Percentiles rank a stretch among this genome's conserved stretches.
Evolutionary conservation across 2,329 filamentous ascomycete genomes (phyloP).

Genomic region (Coniochaeta sp.): DNA sequence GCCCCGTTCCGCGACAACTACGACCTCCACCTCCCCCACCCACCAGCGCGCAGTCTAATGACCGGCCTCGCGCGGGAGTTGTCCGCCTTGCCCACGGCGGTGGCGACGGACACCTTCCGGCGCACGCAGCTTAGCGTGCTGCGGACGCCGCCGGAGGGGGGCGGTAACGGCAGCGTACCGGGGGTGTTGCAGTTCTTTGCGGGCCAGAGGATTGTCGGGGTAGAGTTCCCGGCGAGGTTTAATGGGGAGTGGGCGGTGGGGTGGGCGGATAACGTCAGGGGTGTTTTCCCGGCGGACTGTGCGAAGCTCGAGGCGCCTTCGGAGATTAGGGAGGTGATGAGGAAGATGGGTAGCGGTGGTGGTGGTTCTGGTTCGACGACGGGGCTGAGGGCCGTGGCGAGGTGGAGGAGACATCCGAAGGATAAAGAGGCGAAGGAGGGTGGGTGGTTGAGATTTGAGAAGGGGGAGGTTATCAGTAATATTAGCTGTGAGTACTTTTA

Average conservation of each 20-base stretch:
- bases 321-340: slow-evolving; percentile 12
- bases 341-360: not conserved
- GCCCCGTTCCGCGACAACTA: slow-evolving; percentile 38
- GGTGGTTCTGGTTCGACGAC: no score
- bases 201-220: slow-evolving; percentile 39
- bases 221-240: slow-evolving; percentile 44
- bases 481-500: slow-evolving; percentile 42
- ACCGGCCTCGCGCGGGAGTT: slow-evolving; percentile 33
- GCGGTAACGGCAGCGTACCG: slow-evolving; percentile 30
- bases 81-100: slow-evolving; percentile 33
- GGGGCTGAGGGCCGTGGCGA: slow-evolving; percentile 33
- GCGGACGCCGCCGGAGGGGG: slow-evolving; percentile 13
- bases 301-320: slow-evolving; percentile 38
- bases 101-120: slow-evolving; percentile 39
- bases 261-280: slow-evolving; percentile 45
- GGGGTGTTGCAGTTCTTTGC: slow-evolving; percentile 17
- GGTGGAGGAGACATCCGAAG: slow-evolving; percentile 42
- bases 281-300: slow-evolving; percentile 39
- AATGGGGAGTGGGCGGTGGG: slow-evolving; percentile 48
- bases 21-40: slow-evolving; percentile 41
- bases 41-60: slow-evolving; percentile 33
- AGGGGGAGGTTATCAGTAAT: slow-evolving; percentile 59
- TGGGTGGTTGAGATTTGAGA: slow-evolving; percentile 53
- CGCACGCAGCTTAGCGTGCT: slow-evolving; percentile 34
- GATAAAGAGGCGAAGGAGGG: slow-evolving; percentile 25